Evolutionary conservation across 345 rosid genomes (phyloP).

Genomic region (Eutrema heterophyllum): DNA sequence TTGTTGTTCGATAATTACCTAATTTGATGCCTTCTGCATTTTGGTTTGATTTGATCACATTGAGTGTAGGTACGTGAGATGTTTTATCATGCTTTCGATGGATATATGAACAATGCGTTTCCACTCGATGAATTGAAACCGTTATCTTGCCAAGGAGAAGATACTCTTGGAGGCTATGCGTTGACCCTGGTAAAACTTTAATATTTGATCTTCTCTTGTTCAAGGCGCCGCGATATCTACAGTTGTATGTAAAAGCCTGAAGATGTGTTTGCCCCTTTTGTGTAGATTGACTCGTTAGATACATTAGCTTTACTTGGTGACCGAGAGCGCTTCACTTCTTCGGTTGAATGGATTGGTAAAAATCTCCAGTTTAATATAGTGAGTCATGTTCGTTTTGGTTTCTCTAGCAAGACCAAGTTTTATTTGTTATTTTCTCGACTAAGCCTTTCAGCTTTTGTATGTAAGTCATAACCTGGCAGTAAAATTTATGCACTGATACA

Average conservation of each 20-base stretch:
- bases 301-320: constrained; percentile 90
- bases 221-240: neutral
- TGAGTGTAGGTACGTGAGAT: constrained; percentile 74
- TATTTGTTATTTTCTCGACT: neutral
- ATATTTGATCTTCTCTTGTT: neutral
- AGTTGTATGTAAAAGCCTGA: constrained; percentile 6
- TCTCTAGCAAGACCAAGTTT: constrained; percentile 1
- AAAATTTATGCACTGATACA: neutral
- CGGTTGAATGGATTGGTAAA: constrained; percentile 98
- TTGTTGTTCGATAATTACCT: neutral
- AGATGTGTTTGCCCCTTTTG: constrained; percentile 4
- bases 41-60: neutral
- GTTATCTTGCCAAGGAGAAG: constrained; percentile 87
- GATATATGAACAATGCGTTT: constrained; percentile 94
- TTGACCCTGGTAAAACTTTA: constrained; percentile 66
- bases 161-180: constrained; percentile 93
- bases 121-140: constrained; percentile 93
- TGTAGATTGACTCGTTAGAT: constrained; percentile 91
- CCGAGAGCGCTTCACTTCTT: constrained; percentile 57
- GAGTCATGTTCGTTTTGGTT: constrained; percentile 48
- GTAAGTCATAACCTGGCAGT: neutral
- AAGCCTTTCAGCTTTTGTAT: neutral
- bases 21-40: neutral
- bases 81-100: constrained; percentile 98
- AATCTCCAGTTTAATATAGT: constrained; percentile 95